Evolutionary conservation across 352 stramenopile species (phyloP), one percentile per base, ranked within the genome.

Genomic region (Phytophthora tubulina): DNA sequence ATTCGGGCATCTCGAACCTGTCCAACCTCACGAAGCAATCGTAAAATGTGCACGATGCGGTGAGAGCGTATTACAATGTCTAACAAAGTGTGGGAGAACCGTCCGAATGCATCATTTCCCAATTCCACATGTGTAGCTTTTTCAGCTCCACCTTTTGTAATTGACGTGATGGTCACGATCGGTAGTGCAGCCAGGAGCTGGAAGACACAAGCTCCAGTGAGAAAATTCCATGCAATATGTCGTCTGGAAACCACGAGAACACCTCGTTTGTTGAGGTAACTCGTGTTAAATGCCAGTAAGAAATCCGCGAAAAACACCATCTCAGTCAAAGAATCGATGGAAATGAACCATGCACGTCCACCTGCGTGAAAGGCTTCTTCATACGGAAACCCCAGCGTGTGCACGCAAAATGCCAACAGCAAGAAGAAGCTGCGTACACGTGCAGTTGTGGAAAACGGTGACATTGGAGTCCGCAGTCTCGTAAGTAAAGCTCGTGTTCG

Each of bases 221-320:
- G n/a, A 39, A 89, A 83, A 11, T 79, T 67, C 36, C 54, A 63
- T 11, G 59, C 65, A 38, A 90, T 88, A 30, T 80, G 68, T 10
- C 45, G 27, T 10, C 75, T 75, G 13, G 67, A 79, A 13, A 78
- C 73, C 13, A 84, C 64, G 3, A 85, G 63, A 4, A 74, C 56
- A 1, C 72, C 72, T 39, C 67, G 72, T 38, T 78, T 79, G 27
- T 86, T 75, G 15, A 79, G 63, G 30, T 78, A 73, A n/a, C 71
- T 73, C 9, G 78, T 86, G 70, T 87, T 88, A 58, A 87, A 86
- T 10, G 67, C 70, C 4, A 90, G 57, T 33, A 80, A 10, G 4
- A 86, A 77, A 27, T 88, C 72, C 10, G 78, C 27, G 10, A 80
- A 35, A 36, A 89, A 87, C 1, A 80, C 27, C 8, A 63, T 49